Conservation (phyloP, 805 yeast genomes). For the Starmera pachycereana region DNA sequence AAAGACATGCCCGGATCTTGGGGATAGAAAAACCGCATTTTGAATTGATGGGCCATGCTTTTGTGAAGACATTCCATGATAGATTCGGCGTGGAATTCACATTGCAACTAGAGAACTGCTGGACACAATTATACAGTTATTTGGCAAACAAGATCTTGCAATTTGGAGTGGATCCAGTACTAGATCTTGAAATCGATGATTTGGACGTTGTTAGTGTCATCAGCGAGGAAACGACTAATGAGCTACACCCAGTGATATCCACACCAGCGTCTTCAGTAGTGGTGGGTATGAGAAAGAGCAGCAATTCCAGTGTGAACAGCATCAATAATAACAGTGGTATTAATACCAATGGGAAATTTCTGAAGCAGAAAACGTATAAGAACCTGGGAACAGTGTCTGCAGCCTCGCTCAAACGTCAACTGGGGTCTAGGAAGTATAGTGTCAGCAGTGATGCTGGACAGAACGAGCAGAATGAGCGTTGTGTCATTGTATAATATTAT, state of each 20-base stretch:
- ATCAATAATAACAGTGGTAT: no score
- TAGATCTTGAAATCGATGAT: conserved; percentile 19
- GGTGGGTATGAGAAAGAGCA: no score
- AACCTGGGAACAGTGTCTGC: no score
- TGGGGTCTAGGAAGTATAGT: no score
- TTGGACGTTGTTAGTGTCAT: conserved; percentile 3
- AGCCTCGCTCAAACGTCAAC: no score
- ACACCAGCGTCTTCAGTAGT: neutral
- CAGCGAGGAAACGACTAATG: neutral
- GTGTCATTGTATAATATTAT: no score
- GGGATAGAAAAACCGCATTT: conserved; percentile 63
- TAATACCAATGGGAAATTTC: no score
- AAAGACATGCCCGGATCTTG: conserved; percentile 63
- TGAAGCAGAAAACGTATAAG: no score
- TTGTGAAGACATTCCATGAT: conserved; percentile 58
- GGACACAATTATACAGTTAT: conserved; percentile 63
- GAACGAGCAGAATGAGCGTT: no score
- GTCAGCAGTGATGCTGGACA: no score
- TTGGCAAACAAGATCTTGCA: conserved; percentile 58
- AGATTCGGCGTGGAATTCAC: conserved; percentile 44
- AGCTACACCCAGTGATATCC: neutral
- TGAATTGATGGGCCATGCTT: conserved; percentile 64
- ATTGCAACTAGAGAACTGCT: conserved; percentile 51
- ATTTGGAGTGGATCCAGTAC: conserved; percentile 30
- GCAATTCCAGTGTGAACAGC: no score